Evolutionary conservation across 345 rosid genomes (phyloP).

Genomic region (Boechera divaricarpa): DNA sequence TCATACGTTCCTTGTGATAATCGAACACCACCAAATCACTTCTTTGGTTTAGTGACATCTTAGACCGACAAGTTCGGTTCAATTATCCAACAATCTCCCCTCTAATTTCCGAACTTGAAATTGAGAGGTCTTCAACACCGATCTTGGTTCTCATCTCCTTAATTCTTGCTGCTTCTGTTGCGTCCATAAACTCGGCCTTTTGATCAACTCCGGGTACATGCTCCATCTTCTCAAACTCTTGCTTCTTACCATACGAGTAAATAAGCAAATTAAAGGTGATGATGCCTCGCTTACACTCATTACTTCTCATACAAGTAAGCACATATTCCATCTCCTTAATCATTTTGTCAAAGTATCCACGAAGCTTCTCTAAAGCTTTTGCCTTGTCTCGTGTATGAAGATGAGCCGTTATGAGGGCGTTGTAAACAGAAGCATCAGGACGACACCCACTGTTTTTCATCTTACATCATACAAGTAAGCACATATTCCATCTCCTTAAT

Average conservation of each 20-base stretch:
- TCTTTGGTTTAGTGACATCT: too few species aligned
- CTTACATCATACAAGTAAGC: too few species aligned
- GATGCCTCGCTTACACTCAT: constrained; percentile 75
- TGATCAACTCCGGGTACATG: constrained; percentile 24
- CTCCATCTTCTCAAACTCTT: constrained; percentile 94
- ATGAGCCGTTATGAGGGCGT: constrained; percentile 86
- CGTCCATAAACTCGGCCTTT: too few species aligned
- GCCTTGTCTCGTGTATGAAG: constrained; percentile 80
- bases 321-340: constrained; percentile 87
- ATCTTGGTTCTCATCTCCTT: too few species aligned
- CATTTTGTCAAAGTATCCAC: constrained; percentile 84
- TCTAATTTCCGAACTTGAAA: too few species aligned
- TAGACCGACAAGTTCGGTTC: too few species aligned
- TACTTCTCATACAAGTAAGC: constrained; percentile 76
- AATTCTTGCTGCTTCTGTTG: too few species aligned
- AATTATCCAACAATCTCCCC: too few species aligned
- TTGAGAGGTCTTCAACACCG: too few species aligned
- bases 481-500: too few species aligned
- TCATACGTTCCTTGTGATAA: too few species aligned
- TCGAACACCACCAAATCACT: too few species aligned
- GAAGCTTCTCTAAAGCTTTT: constrained; percentile 79
- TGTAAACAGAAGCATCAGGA: constrained; percentile 88
- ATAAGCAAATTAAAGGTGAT: constrained; percentile 83
- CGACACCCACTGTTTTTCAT: constrained; percentile 97
- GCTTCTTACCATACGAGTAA: constrained; percentile 85